Conservation (phyloP, 192 early-diverging fungal species). For the Coemansia sp. region DNA sequence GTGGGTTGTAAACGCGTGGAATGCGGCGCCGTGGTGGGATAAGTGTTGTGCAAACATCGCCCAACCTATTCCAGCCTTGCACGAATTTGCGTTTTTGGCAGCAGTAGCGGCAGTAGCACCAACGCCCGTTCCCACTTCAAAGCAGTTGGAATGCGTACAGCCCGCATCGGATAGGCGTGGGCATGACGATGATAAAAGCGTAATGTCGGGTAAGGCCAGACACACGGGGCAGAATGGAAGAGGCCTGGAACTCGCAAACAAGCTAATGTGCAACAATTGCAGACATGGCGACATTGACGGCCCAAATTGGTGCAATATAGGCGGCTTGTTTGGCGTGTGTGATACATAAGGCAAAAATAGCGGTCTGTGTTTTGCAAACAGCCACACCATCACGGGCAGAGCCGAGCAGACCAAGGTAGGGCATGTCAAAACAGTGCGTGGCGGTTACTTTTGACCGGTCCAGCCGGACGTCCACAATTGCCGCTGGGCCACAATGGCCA, state of each 20-base stretch:
- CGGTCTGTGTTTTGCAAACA: constrained; percentile 9
- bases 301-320: neutral
- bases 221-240: neutral
- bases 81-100: neutral
- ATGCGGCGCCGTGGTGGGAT: neutral
- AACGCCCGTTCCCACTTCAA: neutral
- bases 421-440: no score
- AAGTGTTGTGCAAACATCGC: neutral
- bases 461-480: neutral
- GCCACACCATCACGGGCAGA: constrained; percentile 3
- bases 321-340: constrained; percentile 2
- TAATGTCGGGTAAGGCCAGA: neutral
- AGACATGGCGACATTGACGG: constrained; percentile 3
- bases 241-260: constrained; percentile 3
- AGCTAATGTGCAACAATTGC: neutral
- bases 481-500: neutral
- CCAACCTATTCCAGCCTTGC: neutral
- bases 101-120: neutral
- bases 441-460: constrained; percentile 6
- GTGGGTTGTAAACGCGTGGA: neutral
- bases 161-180: no score
- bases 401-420: neutral
- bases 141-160: neutral
- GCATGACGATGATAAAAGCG: neutral
- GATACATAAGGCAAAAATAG: constrained; percentile 4